Evolutionary conservation across 2,329 filamentous ascomycete genomes (phyloP).

Genomic region (Hymenoscyphus salicellus): DNA sequence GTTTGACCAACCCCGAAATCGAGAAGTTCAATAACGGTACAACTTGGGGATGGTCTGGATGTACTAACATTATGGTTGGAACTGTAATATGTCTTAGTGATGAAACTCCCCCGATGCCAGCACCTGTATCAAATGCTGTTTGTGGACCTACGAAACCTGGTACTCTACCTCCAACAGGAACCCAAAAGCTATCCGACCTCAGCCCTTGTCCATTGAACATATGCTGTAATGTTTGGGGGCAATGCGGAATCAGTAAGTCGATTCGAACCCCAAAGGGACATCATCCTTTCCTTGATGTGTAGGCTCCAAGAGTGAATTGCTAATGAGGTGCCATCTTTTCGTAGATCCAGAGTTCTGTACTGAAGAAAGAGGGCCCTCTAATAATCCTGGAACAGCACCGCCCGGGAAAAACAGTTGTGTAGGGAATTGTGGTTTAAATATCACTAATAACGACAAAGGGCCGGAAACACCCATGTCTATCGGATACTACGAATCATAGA

Average conservation of each 20-base stretch:
- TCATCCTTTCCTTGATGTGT: not conserved
- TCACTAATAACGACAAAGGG: constrained; percentile 33
- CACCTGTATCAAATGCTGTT: constrained; percentile 37
- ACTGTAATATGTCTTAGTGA: constrained; percentile 41
- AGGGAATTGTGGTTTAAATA: constrained; percentile 25
- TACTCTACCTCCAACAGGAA: constrained; percentile 37
- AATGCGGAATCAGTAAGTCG: constrained; percentile 29
- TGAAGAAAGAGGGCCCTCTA: constrained; percentile 28
- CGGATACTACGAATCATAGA: constrained; percentile 39
- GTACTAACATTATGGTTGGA: constrained; percentile 34
- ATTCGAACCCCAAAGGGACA: not conserved
- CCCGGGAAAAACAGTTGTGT: constrained; percentile 37
- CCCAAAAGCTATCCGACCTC: constrained; percentile 36
- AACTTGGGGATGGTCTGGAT: constrained; percentile 46
- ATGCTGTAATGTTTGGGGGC: constrained; percentile 37
- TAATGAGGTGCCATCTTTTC: not conserved
- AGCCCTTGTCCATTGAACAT: constrained; percentile 45
- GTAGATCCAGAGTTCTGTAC: constrained; percentile 37
- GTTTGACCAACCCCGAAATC: constrained; percentile 37
- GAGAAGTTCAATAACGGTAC: constrained; percentile 39
- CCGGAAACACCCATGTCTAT: constrained; percentile 28
- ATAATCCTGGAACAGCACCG: constrained; percentile 37
- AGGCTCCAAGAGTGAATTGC: not conserved
- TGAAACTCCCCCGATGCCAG: constrained; percentile 43
- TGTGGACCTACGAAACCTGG: constrained; percentile 47